Base-by-base conservation (phyloP, 768 basidiomycete species). In the Pulveroboletus sp. region DNA sequence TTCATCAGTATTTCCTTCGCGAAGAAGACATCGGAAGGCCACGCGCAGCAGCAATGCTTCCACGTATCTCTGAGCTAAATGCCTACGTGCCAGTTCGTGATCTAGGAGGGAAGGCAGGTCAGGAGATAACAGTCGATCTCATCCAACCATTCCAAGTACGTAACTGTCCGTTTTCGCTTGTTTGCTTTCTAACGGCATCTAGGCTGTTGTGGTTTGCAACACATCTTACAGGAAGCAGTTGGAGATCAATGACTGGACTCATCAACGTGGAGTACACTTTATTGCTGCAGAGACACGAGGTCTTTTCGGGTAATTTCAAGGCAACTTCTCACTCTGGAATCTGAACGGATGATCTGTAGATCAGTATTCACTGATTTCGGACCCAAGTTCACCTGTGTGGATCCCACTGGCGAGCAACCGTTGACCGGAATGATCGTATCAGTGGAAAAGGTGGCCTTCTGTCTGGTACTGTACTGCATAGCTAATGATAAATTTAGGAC, bases 351-450 rank as follows among this genome's bases (percentile, higher is more conserved):
- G 24, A 35, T 23, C 42, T 20, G 31, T 62, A 96, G 94, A 13
- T 86, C 89, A 51, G 85, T 86, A 13, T 99, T 99, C 78, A 95
- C 90, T 66, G 96, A 99, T 69, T 98, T 99, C 58, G 96, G 96
- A 6, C 70, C 84, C 22, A 91, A 90, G 67, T 99, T 98, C 64
- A 86, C 91, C 14, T 94, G 93, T 57, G 89, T 96, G 22, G 96
- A 99, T 64, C 85, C 93, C n/a, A 94, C 90, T n/a, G 96, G 96
- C 16, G 96, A 98, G 70, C 86, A 92, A 56, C 87, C 93, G 4
- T 74, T 97, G 49, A 78, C 82, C 2, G 96, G 96, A 17, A 97
- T 99, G 93, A 87, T 97, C 48, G 94, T 93, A 10, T 88, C 90
- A 45, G 82, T 98, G n/a, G 85, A 82, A 46, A 88, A 90, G 76